A percentile compares a stretch with the other conserved stretches of the same genome.
Evolutionary conservation across 73 alveolate genomes (phyloP).

Genomic region (Paramecium tetraurelia): DNA sequence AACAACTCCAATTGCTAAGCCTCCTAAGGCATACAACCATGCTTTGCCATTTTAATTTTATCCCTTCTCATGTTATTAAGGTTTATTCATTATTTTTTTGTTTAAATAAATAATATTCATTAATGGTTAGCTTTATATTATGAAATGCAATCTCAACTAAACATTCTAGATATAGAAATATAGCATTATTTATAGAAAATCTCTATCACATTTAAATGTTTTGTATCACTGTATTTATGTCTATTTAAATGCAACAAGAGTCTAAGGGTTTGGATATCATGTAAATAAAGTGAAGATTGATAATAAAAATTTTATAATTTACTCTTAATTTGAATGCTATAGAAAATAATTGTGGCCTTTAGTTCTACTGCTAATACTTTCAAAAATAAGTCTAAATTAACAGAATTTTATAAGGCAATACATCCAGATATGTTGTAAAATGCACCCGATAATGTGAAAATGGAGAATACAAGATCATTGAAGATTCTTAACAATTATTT

Average conservation of each 20-base stretch:
- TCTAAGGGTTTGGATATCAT: background rate
- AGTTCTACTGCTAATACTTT: slow-evolving; percentile 28
- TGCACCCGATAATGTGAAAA: slow-evolving; percentile 63
- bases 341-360: background rate
- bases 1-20: background rate
- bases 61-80: background rate
- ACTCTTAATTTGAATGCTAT: background rate
- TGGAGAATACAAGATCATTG: slow-evolving; percentile 52
- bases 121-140: background rate
- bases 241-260: background rate
- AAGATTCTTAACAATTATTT: slow-evolving; percentile 36
- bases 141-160: background rate
- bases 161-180: background rate
- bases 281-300: background rate
- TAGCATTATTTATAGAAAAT: background rate
- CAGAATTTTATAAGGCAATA: slow-evolving; percentile 61
- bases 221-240: too few relatives aligned
- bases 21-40: background rate
- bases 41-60: background rate
- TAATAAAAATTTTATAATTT: background rate
- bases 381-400: slow-evolving; percentile 33
- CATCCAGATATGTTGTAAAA: slow-evolving; percentile 62
- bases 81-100: background rate
- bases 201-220: too few relatives aligned
- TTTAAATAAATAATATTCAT: background rate